Evolutionary conservation across 2,329 filamentous ascomycete species (phyloP), one percentile per base, ranked within the genome.

Genomic region (Curvularia verruculosa): DNA sequence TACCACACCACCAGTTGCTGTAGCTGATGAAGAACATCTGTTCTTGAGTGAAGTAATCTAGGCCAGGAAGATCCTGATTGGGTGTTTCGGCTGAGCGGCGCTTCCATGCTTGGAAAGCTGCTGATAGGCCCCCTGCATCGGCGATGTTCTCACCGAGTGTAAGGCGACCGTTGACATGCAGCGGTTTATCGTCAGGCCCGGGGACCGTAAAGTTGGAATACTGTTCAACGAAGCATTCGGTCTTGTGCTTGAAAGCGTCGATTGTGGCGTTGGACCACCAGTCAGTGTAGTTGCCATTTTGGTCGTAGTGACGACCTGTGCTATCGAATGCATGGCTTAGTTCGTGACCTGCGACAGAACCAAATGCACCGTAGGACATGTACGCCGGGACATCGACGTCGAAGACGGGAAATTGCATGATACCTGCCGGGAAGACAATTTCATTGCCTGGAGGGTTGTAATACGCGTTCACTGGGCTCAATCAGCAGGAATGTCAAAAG

Each of bases 61-160:
- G 71, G 0, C 88, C 88, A 0, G 15, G 69, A 0, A 90, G 80
- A 37, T 80, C 71, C 67, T 68, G 57, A 39, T 73, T 83, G 0
- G 83, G 79, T n/a, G 79, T 80, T 36, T 81, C 75, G 2, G 78
- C 73, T 29, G 85, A 82, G 10, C 82, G 81, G 60, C 82, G 83
- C 70, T 86, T 83, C 88, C 88, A 91, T 0, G 87, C 87, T 23
- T 82, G 78, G 68, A 85, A 90, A 0, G 87, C 81, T 0, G 87
- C 84, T 7, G 82, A 80, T 0, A 91, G 70, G 13, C 88, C 89
- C 15, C 87, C 88, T 0, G 88, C 85, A 71, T 91, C 89, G 1
- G 88, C 87, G 67, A 91, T 87, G 68, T 90, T 90, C 76, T 91
- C 89, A 19, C 84, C 85, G 1, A 90, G 76, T 0, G 88, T 90